Evolutionary conservation across 139 green algal genomes (phyloP).

Genomic region (Picochlorum costavermella): DNA sequence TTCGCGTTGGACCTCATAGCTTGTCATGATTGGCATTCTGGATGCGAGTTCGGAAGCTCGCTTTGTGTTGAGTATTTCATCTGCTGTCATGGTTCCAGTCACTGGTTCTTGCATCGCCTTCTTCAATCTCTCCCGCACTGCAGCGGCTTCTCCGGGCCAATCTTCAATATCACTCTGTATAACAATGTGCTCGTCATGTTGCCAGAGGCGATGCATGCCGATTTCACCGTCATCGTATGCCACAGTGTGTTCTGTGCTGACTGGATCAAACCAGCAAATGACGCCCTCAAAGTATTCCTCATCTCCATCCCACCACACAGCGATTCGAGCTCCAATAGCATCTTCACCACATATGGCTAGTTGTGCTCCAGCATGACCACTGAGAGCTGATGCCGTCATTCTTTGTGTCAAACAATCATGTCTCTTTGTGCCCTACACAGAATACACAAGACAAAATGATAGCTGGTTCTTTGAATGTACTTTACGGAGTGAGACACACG

Average conservation of each 20-base stretch:
- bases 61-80: background rate
- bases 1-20: background rate
- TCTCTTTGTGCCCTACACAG: constrained; percentile 23
- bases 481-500: background rate
- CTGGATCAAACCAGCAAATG: constrained; percentile 34
- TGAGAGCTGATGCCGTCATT: constrained; percentile 55
- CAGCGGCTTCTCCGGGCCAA: constrained; percentile 8
- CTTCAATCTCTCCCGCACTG: background rate
- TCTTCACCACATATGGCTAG: constrained; percentile 48
- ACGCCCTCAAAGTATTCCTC: constrained; percentile 29
- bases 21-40: background rate
- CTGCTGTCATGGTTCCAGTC: background rate
- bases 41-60: background rate
- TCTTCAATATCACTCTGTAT: constrained; percentile 12
- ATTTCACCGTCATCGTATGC: constrained; percentile 68
- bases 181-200: constrained; percentile 35
- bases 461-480: background rate
- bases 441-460: too few relatives aligned
- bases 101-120: background rate
- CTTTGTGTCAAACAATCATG: constrained; percentile 59
- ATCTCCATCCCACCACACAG: constrained; percentile 54
- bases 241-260: constrained; percentile 62
- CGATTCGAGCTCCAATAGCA: constrained; percentile 56
- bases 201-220: constrained; percentile 35
- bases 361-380: constrained; percentile 41